Evolutionary conservation across 352 stramenopile genomes (phyloP).

Genomic region (Globisporangium echinulatum): DNA sequence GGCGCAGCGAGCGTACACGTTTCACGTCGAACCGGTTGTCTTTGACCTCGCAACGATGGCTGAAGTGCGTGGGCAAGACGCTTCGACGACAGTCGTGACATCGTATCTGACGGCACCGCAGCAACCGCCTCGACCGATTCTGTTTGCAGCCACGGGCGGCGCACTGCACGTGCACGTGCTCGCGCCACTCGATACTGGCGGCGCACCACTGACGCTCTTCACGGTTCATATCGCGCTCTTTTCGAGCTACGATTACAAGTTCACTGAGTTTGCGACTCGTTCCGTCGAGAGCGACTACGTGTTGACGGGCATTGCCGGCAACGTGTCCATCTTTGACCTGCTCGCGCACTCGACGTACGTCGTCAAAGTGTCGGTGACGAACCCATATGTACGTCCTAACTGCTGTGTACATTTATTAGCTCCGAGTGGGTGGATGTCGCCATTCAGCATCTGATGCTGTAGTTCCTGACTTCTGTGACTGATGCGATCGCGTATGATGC

Average conservation of each 20-base stretch:
- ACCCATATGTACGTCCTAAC: conserved; percentile 11
- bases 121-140: conserved; percentile 16
- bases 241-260: conserved; percentile 12
- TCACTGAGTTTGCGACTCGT: conserved; percentile 10
- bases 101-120: conserved; percentile 7
- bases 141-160: conserved; percentile 39
- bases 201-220: conserved; percentile 17
- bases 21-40: conserved; percentile 18
- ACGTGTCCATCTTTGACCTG: conserved; percentile 24
- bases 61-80: not conserved
- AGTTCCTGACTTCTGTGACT: not conserved
- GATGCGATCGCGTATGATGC: not conserved
- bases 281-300: conserved; percentile 7
- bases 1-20: conserved; percentile 18
- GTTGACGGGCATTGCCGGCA: conserved; percentile 10
- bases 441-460: too few relatives aligned
- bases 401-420: not conserved
- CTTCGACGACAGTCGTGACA: conserved; percentile 13
- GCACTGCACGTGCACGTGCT: conserved; percentile 29
- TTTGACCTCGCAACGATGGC: not conserved
- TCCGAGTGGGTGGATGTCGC: not conserved
- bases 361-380: conserved; percentile 17
- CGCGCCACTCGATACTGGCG: conserved; percentile 33
- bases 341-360: conserved; percentile 30
- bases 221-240: conserved; percentile 24